Percentiles rank a stretch among this genome's conserved stretches.
These are phyloP conservation scores for Schrenkiella parvula DNA, from an alignment of 345 rosid species.

Conservation along the genomic window DNA sequence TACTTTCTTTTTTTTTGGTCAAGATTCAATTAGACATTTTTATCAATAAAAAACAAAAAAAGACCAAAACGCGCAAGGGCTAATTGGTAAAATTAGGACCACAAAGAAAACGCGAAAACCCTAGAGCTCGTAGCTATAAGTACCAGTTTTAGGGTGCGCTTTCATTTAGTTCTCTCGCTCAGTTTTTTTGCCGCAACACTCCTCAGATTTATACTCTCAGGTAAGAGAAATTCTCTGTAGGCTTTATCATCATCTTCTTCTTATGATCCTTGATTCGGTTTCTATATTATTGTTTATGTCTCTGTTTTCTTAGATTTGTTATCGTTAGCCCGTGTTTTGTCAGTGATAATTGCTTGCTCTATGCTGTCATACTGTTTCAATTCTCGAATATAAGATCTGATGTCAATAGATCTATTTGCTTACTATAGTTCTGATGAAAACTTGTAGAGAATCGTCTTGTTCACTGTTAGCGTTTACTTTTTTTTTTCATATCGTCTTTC, in stretches of 20 bases:
- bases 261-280: neutral
- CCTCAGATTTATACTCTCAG: slow-evolving; percentile 23
- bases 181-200: slow-evolving; percentile 22
- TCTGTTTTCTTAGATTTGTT: neutral
- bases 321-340: neutral
- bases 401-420: neutral
- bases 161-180: neutral
- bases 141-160: neutral
- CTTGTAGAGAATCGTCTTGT: neutral
- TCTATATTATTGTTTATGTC: neutral
- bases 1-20: neutral
- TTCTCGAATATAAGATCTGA: neutral
- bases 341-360: neutral
- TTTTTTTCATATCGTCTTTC: neutral
- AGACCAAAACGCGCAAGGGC: slow-evolving; percentile 10
- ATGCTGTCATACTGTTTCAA: neutral
- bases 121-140: slow-evolving; percentile 19
- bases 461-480: neutral
- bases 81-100: neutral
- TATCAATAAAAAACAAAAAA: neutral
- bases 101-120: slow-evolving; percentile 1
- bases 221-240: neutral
- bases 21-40: neutral
- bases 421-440: neutral
- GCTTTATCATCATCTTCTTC: neutral